Percentiles rank a stretch among this genome's conserved stretches.
Conservation (phyloP, 805 yeast species). For the Sugiyamaella americana region DNA sequence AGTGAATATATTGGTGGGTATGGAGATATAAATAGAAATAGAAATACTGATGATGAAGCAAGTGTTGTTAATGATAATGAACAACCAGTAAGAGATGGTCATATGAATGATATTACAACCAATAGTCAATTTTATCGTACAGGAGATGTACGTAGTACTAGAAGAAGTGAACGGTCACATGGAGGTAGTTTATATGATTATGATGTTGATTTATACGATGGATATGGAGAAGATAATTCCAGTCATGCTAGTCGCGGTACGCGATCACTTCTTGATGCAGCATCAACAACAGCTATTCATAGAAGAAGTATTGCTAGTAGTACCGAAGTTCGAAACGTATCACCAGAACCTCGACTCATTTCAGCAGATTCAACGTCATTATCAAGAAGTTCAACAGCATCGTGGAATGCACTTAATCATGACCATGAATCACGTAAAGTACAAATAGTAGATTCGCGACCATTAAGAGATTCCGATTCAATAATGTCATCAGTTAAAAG, state of each 20-base stretch:
- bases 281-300: neutral
- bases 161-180: neutral
- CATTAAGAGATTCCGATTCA: conserved; percentile 16
- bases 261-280: neutral
- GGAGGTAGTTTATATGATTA: neutral
- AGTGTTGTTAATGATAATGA: too few species aligned
- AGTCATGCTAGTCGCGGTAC: neutral
- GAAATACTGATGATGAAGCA: too few species aligned
- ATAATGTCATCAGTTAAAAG: conserved; percentile 14
- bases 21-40: neutral
- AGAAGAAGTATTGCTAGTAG: neutral
- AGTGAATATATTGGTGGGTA: neutral
- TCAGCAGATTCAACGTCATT: conserved; percentile 1
- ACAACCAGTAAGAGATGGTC: neutral
- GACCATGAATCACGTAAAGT: conserved; percentile 8
- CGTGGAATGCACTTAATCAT: neutral
- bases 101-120: neutral
- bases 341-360: neutral
- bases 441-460: conserved; percentile 18
- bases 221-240: neutral
- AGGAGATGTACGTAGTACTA: neutral
- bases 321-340: neutral
- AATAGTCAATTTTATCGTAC: neutral
- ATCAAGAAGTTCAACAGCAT: conserved; percentile 1
- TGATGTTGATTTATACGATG: neutral